These are phyloP conservation scores for Suhomyces tanzawaensis DNA, from an alignment of 805 yeast genomes.

Conservation along the genomic window DNA sequence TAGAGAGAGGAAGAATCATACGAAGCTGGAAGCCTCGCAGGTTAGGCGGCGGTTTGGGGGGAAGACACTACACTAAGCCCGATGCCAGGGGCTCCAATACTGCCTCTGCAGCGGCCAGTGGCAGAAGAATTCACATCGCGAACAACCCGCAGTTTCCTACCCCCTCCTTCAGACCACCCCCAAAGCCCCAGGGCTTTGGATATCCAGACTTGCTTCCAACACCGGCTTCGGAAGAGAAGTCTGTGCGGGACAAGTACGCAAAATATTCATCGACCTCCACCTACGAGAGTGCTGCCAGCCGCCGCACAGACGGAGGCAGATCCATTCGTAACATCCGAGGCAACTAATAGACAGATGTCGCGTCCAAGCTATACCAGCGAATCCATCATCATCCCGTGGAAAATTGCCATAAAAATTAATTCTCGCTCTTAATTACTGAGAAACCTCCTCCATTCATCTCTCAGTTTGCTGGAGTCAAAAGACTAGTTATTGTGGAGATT, in stretches of 20 bases:
- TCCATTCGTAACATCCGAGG: slow-evolving; percentile 5
- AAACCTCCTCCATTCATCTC: too few species aligned
- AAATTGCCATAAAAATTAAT: too few species aligned
- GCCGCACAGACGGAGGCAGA: slow-evolving; percentile 2
- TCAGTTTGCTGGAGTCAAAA: too few species aligned
- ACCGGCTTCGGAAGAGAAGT: slow-evolving; percentile 7
- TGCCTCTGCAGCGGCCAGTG: slow-evolving; percentile 39
- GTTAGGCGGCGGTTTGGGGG: slow-evolving; percentile 93
- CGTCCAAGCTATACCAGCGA: neutral
- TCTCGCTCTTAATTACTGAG: too few species aligned
- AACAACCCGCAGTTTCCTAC: slow-evolving; percentile 1
- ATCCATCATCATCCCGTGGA: too few species aligned
- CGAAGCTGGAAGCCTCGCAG: slow-evolving; percentile 71
- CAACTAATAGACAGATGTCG: neutral
- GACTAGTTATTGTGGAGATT: too few species aligned
- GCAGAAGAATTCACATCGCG: slow-evolving; percentile 11
- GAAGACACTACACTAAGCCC: slow-evolving; percentile 58
- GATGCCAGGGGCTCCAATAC: slow-evolving; percentile 18
- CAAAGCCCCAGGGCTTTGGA: neutral
- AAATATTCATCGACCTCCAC: slow-evolving; percentile 13
- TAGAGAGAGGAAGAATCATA: slow-evolving; percentile 64
- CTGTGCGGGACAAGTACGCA: slow-evolving; percentile 25
- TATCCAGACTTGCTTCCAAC: slow-evolving; percentile 1
- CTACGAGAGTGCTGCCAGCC: neutral
- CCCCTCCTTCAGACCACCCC: slow-evolving; percentile 1